Base-by-base conservation (phyloP, 306 rosid genomes). In the Quercus bicolor region DNA sequence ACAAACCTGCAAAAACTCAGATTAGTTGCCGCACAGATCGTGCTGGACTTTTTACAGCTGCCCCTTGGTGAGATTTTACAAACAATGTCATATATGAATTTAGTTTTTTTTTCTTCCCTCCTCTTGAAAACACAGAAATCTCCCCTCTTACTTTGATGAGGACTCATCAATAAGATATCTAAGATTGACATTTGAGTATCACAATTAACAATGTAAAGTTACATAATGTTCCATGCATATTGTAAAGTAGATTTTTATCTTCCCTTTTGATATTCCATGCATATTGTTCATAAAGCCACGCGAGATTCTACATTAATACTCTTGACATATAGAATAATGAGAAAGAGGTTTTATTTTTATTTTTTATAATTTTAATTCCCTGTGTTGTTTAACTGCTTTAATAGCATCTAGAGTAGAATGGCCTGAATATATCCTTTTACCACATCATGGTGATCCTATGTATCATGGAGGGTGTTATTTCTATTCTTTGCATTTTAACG, bases 1-100 rank as follows among this genome's bases (percentile, higher is more conserved):
- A 88, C 79, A 90, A 78, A 82, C 79, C 94, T 45, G 80, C 57
- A 80, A 83, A n/a, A 52, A 95, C 92, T 31, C 94, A 92, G 81
- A 69, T 23, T 53, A 89, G 97, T 78, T 92, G 97, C 78, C 92
- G 95, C 72, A 92, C 97, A 16, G 96, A 94, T 85, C 93, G 80
- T 6, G 79, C 95, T 73, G 97, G 97, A 75, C 92, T 92, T 70
- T 19, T 92, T 14, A 78, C 61, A 14, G 37, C 87, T 5, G 80
- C 97, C 75, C 85, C 82, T 10, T 92, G 98, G 97, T 92, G 77
- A 74, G 83, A 83, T 75, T 57, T 20, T 64, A 5, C 40, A 29
- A 59, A 23, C 31, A 23, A 59, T 14, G 6, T 23, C 14, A 20
- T 7, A 20, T 48, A 56, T n/a, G 62, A 3, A n/a, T 56, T n/a